Evolutionary conservation across 1,284 basidiomycete species (phyloP), one percentile per base, ranked within the genome.

Genomic region (Xerocomus amazonicus): DNA sequence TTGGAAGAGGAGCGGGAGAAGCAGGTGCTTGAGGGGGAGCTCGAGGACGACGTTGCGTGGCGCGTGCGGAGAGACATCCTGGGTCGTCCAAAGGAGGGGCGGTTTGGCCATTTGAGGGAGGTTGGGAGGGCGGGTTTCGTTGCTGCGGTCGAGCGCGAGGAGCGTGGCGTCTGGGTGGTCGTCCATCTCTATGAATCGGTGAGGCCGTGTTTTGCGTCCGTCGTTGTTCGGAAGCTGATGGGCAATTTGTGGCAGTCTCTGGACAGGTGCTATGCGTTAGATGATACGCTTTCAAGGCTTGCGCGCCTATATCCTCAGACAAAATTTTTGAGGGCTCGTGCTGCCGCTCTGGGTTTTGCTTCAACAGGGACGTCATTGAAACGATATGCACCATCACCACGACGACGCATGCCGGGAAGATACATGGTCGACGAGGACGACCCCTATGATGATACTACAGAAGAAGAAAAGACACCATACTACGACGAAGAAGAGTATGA

Each of bases 121-220:
- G 86, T 93, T 4, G 90, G 88, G 0, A 68, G 81, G 53, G 75
- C 79, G 51, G 85, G 86, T 23, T 93, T 85, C 59, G 73, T 92
- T 46, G 71, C 73, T 45, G 87, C 90, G 3, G 81, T 93, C 4
- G 90, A 92, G 63, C 73, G 78, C 27, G 90, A 91, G 64, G 79
- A 80, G 29, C 70, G 69, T 46, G 79, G 77, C 3, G 77, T 82
- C 5, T 90, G 86, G 81, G 87, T 93, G 13, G 80, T 92, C 12
- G 74, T 93, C 29, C 90, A 93, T 67, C 73, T 93, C 7, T 93
- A 91, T 59, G 87, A 92, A 59, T 75, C 88, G 37, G 90, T 92
- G 63, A 57, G 84, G 74, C n/a, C 13, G 31, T 44, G 37, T 26
- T 6, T 4, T 43, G 35, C 9, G 39, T 35, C 41, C 7, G 9